A percentile compares a stretch with the other conserved stretches of the same genome.
Evolutionary conservation across 1,139 yeast genomes (phyloP).

Genomic region (Saccharomycopsis crataegensis): DNA sequence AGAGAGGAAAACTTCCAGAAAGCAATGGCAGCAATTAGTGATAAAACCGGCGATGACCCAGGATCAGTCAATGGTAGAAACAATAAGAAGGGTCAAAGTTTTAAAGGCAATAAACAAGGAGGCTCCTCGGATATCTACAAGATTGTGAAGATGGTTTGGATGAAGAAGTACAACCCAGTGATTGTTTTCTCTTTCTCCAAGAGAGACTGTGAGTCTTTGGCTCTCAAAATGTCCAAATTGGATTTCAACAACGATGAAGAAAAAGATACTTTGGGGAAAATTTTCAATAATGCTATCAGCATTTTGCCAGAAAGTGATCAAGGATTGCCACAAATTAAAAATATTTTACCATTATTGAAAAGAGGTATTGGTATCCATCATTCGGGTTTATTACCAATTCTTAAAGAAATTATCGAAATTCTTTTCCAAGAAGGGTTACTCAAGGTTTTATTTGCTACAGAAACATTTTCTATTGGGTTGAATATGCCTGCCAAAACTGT

Average conservation of each 20-base stretch:
- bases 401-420: conserved; percentile 95
- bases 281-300: conserved; percentile 82
- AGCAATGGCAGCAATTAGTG: conserved; percentile 92
- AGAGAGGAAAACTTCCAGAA: conserved; percentile 97
- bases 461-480: conserved; percentile 95
- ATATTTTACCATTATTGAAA: conserved; percentile 75
- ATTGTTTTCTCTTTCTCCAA: conserved; percentile 96
- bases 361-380: conserved; percentile 99
- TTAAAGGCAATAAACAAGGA: conserved; percentile 81
- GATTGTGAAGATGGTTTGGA: conserved; percentile 96
- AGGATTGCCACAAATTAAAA: conserved; percentile 89
- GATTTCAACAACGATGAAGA: conserved; percentile 92
- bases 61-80: conserved; percentile 43
- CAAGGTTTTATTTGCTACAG: conserved; percentile 94
- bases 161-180: conserved; percentile 92
- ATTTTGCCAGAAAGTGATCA: conserved; percentile 84
- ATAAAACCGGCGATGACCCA: conserved; percentile 79
- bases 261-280: conserved; percentile 79
- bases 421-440: conserved; percentile 93
- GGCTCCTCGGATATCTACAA: conserved; percentile 89
- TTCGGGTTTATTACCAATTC: conserved; percentile 89
- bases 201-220: conserved; percentile 91
- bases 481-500: conserved; percentile 99
- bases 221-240: conserved; percentile 88
- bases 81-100: conserved; percentile 78